Conservation (phyloP, 2,329 filamentous ascomycete genomes). For the Drechmeria coniospora region DNA sequence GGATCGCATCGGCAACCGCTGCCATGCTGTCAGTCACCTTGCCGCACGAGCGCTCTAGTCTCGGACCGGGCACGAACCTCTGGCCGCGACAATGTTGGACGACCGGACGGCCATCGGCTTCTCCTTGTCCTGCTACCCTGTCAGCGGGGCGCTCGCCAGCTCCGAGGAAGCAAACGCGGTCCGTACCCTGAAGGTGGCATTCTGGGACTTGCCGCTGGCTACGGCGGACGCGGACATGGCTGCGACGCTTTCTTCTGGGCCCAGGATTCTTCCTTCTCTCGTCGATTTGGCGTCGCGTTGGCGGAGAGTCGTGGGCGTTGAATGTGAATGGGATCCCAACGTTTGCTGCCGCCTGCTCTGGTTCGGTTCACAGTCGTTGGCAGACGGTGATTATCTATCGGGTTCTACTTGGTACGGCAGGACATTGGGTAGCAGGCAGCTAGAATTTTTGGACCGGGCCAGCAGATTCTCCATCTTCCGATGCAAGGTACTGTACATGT, state of each 20-base stretch:
- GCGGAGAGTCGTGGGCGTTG: slow-evolving; percentile 12
- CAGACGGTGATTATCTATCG: too few relatives aligned
- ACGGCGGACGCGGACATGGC: slow-evolving; percentile 27
- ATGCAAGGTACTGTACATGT: slow-evolving; percentile 9
- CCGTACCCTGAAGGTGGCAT: slow-evolving; percentile 42
- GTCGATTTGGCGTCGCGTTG: slow-evolving; percentile 16
- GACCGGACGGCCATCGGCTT: slow-evolving; percentile 96
- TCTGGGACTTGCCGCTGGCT: slow-evolving; percentile 24
- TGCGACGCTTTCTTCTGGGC: slow-evolving; percentile 22
- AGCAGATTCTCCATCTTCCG: slow-evolving; percentile 24
- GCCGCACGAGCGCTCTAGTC: not conserved
- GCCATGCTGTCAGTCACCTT: slow-evolving; percentile 3
- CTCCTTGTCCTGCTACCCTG: slow-evolving; percentile 59
- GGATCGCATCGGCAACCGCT: slow-evolving; percentile 95
- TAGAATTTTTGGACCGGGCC: slow-evolving; percentile 25
- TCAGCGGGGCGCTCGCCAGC: slow-evolving; percentile 23
- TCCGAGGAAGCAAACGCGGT: slow-evolving; percentile 9
- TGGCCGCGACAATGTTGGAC: slow-evolving; percentile 90
- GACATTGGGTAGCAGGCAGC: too few relatives aligned
- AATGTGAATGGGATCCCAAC: too few relatives aligned
- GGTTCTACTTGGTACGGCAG: too few relatives aligned
- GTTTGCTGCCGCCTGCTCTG: too few relatives aligned
- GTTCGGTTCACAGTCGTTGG: too few relatives aligned
- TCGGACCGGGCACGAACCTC: slow-evolving; percentile 45
- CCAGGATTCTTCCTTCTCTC: slow-evolving; percentile 11